phyloP scores from a whole-genome alignment of 1,284 basidiomycete species.

The Lignosus rhinocerotis region DNA sequence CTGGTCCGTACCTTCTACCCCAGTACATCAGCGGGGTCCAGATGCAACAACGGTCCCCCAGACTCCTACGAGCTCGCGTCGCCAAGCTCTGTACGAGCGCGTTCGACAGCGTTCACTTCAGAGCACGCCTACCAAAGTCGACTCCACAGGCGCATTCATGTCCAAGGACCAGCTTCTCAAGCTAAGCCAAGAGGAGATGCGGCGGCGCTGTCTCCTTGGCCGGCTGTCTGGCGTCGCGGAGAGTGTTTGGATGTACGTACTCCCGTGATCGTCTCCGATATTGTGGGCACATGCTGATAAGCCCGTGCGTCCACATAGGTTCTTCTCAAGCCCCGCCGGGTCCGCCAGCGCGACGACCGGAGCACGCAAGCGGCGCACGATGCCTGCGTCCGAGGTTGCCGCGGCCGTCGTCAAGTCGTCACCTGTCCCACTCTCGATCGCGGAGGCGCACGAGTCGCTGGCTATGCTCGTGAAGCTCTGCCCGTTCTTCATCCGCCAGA shows the following conservation, averaged over 20 bases:
- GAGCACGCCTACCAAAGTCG: conserved; percentile 61
- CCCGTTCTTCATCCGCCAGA: conserved; percentile 71
- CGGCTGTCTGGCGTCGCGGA: conserved; percentile 79
- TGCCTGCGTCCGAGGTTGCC: conserved; percentile 64
- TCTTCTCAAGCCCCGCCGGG: conserved; percentile 62
- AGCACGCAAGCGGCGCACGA: conserved; percentile 63
- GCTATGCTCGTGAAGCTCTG: conserved; percentile 64
- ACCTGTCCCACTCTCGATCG: conserved; percentile 70
- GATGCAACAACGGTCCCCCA: conserved; percentile 55
- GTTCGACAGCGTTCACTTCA: conserved; percentile 69
- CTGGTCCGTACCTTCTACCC: conserved; percentile 59
- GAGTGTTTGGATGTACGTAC: conserved; percentile 79
- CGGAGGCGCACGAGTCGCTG: conserved; percentile 75
- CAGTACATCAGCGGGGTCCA: conserved; percentile 58
- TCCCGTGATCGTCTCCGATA: not conserved
- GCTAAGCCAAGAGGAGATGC: conserved; percentile 72
- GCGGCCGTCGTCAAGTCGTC: conserved; percentile 74
- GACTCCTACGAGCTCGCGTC: conserved; percentile 71
- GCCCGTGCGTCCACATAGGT: conserved; percentile 39
- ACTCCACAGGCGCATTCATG: conserved; percentile 45
- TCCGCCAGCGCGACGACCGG: conserved; percentile 48
- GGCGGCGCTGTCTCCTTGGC: conserved; percentile 70
- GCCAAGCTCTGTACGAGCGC: conserved; percentile 77
- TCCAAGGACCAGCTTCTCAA: conserved; percentile 68
- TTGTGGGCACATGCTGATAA: not conserved